A percentile compares a stretch with the other conserved stretches of the same genome.
Evolutionary conservation across 352 stramenopile species (phyloP).

Genomic region (Globisporangium apiculatum): DNA sequence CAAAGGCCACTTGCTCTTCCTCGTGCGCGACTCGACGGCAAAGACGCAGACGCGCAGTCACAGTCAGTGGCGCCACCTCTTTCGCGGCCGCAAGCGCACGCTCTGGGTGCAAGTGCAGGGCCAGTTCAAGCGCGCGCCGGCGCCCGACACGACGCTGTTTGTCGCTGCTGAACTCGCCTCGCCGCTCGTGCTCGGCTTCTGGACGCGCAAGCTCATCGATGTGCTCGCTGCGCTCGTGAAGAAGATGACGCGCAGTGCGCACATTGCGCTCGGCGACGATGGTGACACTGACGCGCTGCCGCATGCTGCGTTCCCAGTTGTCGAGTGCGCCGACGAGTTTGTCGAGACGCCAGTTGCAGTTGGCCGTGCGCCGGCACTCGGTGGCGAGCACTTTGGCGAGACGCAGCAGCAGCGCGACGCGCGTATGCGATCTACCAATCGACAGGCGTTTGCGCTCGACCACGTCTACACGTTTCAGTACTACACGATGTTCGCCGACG

Average conservation of each 20-base stretch:
- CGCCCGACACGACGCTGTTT: slow-evolving; percentile 25
- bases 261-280: slow-evolving; percentile 30
- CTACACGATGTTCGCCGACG: slow-evolving; percentile 36
- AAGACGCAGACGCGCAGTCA: neutral
- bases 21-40: slow-evolving; percentile 20
- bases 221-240: slow-evolving; percentile 30
- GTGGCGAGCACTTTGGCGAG: slow-evolving; percentile 31
- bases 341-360: slow-evolving; percentile 18
- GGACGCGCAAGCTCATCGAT: slow-evolving; percentile 25
- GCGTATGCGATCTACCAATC: slow-evolving; percentile 15
- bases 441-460: slow-evolving; percentile 20
- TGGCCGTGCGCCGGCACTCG: slow-evolving; percentile 17
- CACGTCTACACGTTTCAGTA: slow-evolving; percentile 58
- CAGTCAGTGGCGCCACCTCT: slow-evolving; percentile 25
- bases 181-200: slow-evolving; percentile 21
- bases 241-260: slow-evolving; percentile 24
- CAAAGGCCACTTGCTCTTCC: slow-evolving; percentile 25
- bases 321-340: slow-evolving; percentile 39
- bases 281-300: slow-evolving; percentile 19
- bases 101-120: slow-evolving; percentile 63
- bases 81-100: slow-evolving; percentile 24
- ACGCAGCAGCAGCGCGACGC: slow-evolving; percentile 15
- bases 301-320: slow-evolving; percentile 46
- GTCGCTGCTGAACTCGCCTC: slow-evolving; percentile 44
- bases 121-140: slow-evolving; percentile 36